Evolutionary conservation across 306 rosid genomes (phyloP).

Genomic region (Corylus americana): DNA sequence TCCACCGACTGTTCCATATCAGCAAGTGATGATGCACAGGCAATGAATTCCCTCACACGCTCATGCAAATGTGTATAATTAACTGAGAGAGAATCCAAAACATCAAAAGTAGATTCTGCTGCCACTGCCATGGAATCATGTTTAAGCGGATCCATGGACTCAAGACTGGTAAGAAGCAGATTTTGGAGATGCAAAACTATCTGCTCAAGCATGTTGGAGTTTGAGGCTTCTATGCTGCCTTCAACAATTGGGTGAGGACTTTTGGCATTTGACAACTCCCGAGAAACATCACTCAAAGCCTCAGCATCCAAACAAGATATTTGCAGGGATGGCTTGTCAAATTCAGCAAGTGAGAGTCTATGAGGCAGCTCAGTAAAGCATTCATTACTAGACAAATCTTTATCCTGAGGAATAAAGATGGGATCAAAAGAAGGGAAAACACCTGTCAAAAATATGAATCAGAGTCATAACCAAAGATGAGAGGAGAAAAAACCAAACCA

Average conservation of each 20-base stretch:
- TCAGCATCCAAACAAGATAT: neutral
- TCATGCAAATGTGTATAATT: conserved; percentile 14
- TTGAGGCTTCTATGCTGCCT: conserved; percentile 1
- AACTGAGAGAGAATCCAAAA: conserved; percentile 19
- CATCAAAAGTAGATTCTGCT: neutral
- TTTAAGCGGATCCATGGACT: conserved; percentile 18
- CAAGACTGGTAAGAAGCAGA: conserved; percentile 24
- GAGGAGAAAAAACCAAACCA: neutral
- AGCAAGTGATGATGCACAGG: conserved; percentile 20
- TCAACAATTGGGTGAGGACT: neutral
- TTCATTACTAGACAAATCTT: neutral
- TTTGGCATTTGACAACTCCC: conserved; percentile 2
- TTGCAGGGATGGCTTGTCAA: conserved; percentile 6
- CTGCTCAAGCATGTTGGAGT: conserved; percentile 4
- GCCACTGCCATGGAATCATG: conserved; percentile 12
- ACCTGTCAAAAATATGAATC: conserved; percentile 6
- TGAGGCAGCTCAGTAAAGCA: neutral
- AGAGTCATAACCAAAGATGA: neutral
- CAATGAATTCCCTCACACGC: conserved; percentile 26
- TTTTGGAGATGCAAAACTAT: conserved; percentile 3
- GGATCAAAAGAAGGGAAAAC: conserved; percentile 24
- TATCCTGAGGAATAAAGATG: conserved; percentile 1
- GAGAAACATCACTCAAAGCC: conserved; percentile 8
- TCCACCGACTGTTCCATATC: conserved; percentile 10
- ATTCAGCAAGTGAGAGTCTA: neutral